Base-by-base conservation (phyloP, 805 yeast species). In the Ogataea salicorniae region DNA sequence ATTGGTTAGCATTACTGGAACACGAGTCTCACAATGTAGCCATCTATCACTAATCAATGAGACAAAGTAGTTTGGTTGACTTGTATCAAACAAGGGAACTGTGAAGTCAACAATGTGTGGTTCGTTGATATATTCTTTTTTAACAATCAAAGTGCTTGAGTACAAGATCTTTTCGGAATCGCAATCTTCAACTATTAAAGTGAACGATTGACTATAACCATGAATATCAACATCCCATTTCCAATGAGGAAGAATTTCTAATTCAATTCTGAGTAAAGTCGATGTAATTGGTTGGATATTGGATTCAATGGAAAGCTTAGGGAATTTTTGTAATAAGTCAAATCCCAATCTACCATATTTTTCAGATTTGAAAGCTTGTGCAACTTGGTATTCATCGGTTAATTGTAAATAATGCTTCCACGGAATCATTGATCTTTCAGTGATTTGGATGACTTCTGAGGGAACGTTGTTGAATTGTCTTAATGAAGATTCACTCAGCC, bases 401-500 rank as follows among this genome's bases (percentile, higher is more conserved):
- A 94, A 66, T 23, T 77, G 73, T 52, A 92, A 76, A 58, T 88
- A 92, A 34, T 84, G 81, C 18, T 74, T 64, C 90, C 95, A 94
- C 0, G 97, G 96, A 50, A 89, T 68, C 54, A 81, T 82, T 0
- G 96, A 84, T 18, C 82, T 76, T 63, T 94, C 99, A 0, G 89
- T 79, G 39, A 83, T 82, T 48, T 74, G 74, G 7, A 94, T 76
- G 4, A 91, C 75, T 47, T 84, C 94, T 0, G 54, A 47, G 0
- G 96, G 94, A 34, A 84, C 87, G n/a, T 66, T 61, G 0, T 78
- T 73, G 60, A 87, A 89, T 60, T 94, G 98, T 49, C 97, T 73
- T 46, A 94, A 77, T 0, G 98, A 97, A 0, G 96, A 80, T 52
- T 80, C 83, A 0, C 92, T 80, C 13, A 80, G 61, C 99, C 99